A percentile compares a stretch with the other conserved stretches of the same genome.
Conservation (phyloP, 495 filamentous ascomycete genomes). For the Beverwykella pulmonaria region DNA sequence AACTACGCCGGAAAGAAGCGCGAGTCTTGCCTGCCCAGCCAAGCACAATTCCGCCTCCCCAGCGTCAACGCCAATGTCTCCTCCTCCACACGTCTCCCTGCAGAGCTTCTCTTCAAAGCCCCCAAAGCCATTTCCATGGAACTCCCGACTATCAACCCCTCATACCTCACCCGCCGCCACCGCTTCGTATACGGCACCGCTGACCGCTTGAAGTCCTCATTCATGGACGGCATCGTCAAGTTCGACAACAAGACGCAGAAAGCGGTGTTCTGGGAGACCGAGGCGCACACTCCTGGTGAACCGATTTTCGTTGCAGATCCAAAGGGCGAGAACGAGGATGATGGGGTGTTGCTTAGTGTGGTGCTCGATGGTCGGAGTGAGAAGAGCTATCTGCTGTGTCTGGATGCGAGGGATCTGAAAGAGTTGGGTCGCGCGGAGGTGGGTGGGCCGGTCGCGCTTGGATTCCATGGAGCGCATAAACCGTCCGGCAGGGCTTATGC, state of each 20-base stretch:
- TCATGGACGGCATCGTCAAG: constrained; percentile 70
- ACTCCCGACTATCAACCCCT: constrained; percentile 66
- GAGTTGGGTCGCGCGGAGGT: constrained; percentile 70
- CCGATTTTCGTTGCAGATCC: constrained; percentile 69
- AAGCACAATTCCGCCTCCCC: constrained; percentile 55
- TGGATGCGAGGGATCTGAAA: constrained; percentile 66
- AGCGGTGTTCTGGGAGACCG: constrained; percentile 55
- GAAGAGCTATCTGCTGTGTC: constrained; percentile 68
- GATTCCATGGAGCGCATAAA: constrained; percentile 73
- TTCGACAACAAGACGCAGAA: constrained; percentile 61
- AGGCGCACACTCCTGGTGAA: constrained; percentile 72
- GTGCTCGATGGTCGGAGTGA: constrained; percentile 66
- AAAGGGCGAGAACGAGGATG: constrained; percentile 58
- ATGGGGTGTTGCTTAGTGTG: constrained; percentile 71
- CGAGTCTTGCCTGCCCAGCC: constrained; percentile 41
- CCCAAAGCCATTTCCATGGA: constrained; percentile 22
- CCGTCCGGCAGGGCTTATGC: constrained; percentile 25
- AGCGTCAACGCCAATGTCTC: constrained; percentile 38
- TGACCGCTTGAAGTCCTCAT: constrained; percentile 60
- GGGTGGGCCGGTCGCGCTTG: constrained; percentile 63
- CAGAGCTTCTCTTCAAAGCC: constrained; percentile 54
- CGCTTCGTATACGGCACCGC: constrained; percentile 67
- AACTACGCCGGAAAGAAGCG: constrained; percentile 26
- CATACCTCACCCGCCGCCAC: constrained; percentile 54
- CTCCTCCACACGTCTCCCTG: constrained; percentile 21